Evolutionary conservation across 805 yeast species (phyloP).

Genomic region (Zygoascus biomembranicola): DNA sequence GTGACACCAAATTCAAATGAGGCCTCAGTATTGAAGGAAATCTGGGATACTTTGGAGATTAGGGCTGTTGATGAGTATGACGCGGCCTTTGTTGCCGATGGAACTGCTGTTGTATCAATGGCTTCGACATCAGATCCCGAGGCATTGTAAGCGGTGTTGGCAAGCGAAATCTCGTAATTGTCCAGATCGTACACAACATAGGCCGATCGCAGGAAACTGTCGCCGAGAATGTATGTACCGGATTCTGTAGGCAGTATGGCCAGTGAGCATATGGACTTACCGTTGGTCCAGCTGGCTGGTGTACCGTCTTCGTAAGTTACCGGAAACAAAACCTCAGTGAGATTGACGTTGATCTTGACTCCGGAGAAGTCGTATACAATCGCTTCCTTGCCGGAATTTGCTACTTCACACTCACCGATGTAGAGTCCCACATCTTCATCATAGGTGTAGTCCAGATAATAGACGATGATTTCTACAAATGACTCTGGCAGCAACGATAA

Average conservation of each 20-base stretch:
- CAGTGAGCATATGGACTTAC: constrained; percentile 18
- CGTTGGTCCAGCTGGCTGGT: constrained; percentile 31
- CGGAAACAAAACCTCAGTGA: constrained; percentile 19
- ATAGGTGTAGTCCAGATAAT: constrained; percentile 34
- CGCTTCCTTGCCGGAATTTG: constrained; percentile 15
- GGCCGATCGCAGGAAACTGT: constrained; percentile 53
- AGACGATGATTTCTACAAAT: constrained; percentile 25
- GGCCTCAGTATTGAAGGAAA: background rate
- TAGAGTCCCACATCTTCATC: constrained; percentile 22
- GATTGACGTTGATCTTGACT: constrained; percentile 20
- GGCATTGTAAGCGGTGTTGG: constrained; percentile 33
- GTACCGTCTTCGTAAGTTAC: constrained; percentile 7
- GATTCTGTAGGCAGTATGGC: constrained; percentile 10
- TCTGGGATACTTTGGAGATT: constrained; percentile 1
- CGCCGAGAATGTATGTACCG: constrained; percentile 43
- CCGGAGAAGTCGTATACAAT: constrained; percentile 18
- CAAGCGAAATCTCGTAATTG: constrained; percentile 46
- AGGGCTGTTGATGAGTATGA: constrained; percentile 13
- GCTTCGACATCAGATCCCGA: constrained; percentile 21
- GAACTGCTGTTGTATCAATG: constrained; percentile 13
- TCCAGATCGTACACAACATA: constrained; percentile 64
- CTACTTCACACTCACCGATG: constrained; percentile 11
- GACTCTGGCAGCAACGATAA: constrained; percentile 19
- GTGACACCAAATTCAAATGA: background rate
- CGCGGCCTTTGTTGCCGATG: constrained; percentile 25